Evolutionary conservation across 345 rosid species (phyloP), one percentile per base, ranked within the genome.

Genomic region (Salix koriyanagi): DNA sequence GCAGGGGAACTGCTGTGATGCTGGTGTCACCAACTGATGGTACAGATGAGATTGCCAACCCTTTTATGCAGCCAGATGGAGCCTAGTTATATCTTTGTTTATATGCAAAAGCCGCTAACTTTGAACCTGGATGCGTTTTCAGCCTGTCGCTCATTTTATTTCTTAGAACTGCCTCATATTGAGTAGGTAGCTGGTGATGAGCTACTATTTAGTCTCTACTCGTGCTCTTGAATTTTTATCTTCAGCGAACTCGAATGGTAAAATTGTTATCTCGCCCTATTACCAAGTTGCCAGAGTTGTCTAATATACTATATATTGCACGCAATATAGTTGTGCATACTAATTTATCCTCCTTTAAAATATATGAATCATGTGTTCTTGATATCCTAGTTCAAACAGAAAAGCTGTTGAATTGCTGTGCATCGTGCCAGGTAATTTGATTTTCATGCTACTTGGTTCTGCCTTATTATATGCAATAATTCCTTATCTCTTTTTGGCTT

Each of bases 1-100:
- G 98, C 79, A 87, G 99, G 75, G 99, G 98, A 82, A 94, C 99
- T 41, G 98, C 99, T 0, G 99, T 96, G 67, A 96, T 96, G 99
- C 93, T 96, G 13, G 99, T 96, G 42, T 96, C 98, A 21, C 98
- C 99, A 42, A 93, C 97, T 0, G 99, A 96, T 80, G 99, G 98
- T 30, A 96, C 98, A 3, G 99, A 96, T 60, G 99, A 96, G 85
- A 96, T 96, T 25, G 96, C 99, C 71, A 96, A 96, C 84, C 99
- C 99, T 34, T 96, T 96, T 12, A 50, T 87, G 79, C 97, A 91
- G 76, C 89, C 94, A 18, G 99, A 95, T 72, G 98, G 97, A 30
- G 89, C 96, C 79, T 96, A 89, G 82, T 74, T 79, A 15, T 65
- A 41, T 16, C 56, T 26, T 26, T 42, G n/a, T 30, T 69, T 36